Evolutionary conservation across 495 filamentous ascomycete species (phyloP).

Genomic region (Aspergillus ostianus): DNA sequence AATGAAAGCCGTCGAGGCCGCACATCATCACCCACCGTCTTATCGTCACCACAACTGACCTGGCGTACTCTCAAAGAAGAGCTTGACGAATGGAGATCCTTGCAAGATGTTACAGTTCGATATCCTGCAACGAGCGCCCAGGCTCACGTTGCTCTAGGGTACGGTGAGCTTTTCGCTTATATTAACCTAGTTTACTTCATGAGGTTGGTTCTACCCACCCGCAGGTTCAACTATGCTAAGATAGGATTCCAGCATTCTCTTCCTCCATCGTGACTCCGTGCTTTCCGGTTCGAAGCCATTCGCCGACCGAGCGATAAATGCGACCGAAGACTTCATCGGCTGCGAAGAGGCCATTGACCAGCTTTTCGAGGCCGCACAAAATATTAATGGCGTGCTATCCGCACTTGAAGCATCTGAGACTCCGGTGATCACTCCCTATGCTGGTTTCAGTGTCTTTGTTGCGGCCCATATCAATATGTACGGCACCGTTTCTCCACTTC

Average conservation of each 20-base stretch:
- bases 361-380: constrained; percentile 39
- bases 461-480: constrained; percentile 49
- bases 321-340: constrained; percentile 14
- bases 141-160: constrained; percentile 42
- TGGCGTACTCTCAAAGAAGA: constrained; percentile 38
- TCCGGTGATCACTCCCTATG: constrained; percentile 43
- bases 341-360: constrained; percentile 30
- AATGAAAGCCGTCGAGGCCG: constrained; percentile 41
- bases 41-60: constrained; percentile 23
- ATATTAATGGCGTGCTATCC: constrained; percentile 35
- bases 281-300: constrained; percentile 33
- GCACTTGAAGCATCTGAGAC: constrained; percentile 37
- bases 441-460: constrained; percentile 46
- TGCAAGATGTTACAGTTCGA: constrained; percentile 40
- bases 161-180: constrained; percentile 45
- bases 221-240: not conserved
- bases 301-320: constrained; percentile 20
- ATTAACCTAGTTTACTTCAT: constrained; percentile 47
- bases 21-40: constrained; percentile 18
- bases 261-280: constrained; percentile 43
- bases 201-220: constrained; percentile 26
- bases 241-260: constrained; percentile 30
- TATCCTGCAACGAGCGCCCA: constrained; percentile 40
- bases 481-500: constrained; percentile 36
- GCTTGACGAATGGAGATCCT: constrained; percentile 41